A percentile compares a stretch with the other conserved stretches of the same genome.
phyloP scores from a whole-genome alignment of 495 filamentous ascomycete species.

The Aspergillus ostianus region DNA sequence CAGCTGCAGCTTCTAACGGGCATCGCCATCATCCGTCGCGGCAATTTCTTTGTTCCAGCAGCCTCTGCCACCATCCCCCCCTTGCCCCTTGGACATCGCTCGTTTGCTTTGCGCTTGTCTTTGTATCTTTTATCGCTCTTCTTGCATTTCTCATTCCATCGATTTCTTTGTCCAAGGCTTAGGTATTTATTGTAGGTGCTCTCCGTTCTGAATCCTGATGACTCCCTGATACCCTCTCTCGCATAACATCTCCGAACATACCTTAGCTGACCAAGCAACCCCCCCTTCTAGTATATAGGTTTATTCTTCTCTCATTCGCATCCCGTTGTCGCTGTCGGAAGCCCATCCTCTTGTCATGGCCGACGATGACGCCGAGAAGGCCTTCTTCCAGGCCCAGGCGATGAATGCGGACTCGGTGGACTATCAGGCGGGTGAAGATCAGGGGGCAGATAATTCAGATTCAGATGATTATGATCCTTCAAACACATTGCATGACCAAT shows the following conservation, averaged over 20 bases:
- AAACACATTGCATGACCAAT: slow-evolving; percentile 45
- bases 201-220: background rate
- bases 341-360: slow-evolving; percentile 45
- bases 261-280: background rate
- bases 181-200: background rate
- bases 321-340: slow-evolving; percentile 4
- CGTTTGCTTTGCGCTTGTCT: background rate
- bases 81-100: background rate
- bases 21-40: slow-evolving; percentile 8
- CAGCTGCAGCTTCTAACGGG: slow-evolving; percentile 27
- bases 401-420: slow-evolving; percentile 45
- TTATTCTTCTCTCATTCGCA: background rate
- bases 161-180: background rate
- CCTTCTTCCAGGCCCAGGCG: slow-evolving; percentile 58
- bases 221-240: background rate
- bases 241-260: background rate
- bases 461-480: slow-evolving; percentile 58
- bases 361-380: slow-evolving; percentile 59
- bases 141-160: background rate
- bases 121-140: background rate
- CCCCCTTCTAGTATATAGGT: background rate
- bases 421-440: slow-evolving; percentile 41
- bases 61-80: background rate
- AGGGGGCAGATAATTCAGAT: slow-evolving; percentile 52
- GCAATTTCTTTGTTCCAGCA: background rate